Evolutionary conservation across 2,329 filamentous ascomycete species (phyloP), one percentile per base, ranked within the genome.

Genomic region (Sphaerulina vaccinii): DNA sequence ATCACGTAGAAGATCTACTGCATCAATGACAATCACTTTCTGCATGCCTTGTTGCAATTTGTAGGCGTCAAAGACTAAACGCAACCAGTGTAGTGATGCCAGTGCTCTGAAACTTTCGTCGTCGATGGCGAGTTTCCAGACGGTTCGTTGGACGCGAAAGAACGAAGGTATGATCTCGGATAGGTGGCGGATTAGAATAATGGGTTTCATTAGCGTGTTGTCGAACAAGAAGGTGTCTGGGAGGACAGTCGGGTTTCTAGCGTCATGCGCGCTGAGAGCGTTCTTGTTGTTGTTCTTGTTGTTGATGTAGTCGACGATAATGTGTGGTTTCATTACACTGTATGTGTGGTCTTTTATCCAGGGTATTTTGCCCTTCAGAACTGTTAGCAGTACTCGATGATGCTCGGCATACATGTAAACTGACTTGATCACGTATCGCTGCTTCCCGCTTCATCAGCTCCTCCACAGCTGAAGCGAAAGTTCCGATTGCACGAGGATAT

Each of bases 101-200:
- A 32, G 11, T 6, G 8, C 27, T 7, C n/a, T 32, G 27, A 32
- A 13, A 32, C 5, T 32, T 13, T 32, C 27, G 8, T 32, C 27
- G 11, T 6, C 9, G 27, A 32, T 32, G 27, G 27, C 11, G 5
- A 32, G 7, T 4, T 32, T 6, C 10, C 11, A 32, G 27, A 32
- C 27, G 27, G 27, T 10, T 10, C 27, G 10, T 32, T 32, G 27
- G 8, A 32, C 49, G 3, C 70, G 69, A 56, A 68, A 71, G 33
- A 64, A 56, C 1, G 70, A 72, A 8, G 70, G 67, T 49, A 69
- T 71, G 10, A 65, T 59, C 37, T 73, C 55, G 6, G 70, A 70
- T 3, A 71, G 71, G 49, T 74, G 71, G 1, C 71, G 63, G 49
- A 74, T 70, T 21, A 71, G 60, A 45, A 73, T 70, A 2, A 66